Evolutionary conservation across 2,329 filamentous ascomycete species (phyloP).

Genomic region (Scopulariopsis brevicaulis): DNA sequence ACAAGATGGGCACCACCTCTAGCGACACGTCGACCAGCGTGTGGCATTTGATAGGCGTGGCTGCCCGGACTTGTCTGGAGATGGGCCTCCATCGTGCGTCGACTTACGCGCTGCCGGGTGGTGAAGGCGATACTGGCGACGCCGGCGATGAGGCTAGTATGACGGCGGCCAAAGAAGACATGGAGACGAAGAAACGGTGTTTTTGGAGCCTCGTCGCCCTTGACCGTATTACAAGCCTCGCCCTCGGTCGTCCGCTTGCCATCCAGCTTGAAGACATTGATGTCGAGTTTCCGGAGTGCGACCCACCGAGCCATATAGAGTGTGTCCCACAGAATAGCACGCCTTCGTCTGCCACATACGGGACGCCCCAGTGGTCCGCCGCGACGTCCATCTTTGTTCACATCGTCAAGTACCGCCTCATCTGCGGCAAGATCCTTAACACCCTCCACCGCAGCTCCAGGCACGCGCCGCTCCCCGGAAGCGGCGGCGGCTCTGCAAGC

Average conservation of each 20-base stretch:
- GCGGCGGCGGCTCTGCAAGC: background rate
- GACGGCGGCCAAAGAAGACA: background rate
- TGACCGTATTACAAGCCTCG: background rate
- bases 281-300: background rate
- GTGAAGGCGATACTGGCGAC: background rate
- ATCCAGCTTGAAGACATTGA: background rate
- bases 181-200: background rate
- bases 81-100: background rate
- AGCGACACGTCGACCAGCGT: background rate
- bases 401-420: background rate
- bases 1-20: background rate
- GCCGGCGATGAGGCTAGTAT: background rate
- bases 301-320: background rate
- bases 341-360: background rate
- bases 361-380: background rate
- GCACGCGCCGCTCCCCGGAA: background rate
- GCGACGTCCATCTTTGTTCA: background rate
- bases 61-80: background rate
- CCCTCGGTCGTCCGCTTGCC: background rate
- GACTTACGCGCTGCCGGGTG: background rate
- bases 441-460: background rate
- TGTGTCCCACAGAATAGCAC: background rate
- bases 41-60: background rate
- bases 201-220: background rate
- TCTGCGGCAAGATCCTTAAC: background rate